Evolutionary conservation across 805 yeast genomes (phyloP), one percentile per base, ranked within the genome.

Genomic region (Saturnispora hagleri): DNA sequence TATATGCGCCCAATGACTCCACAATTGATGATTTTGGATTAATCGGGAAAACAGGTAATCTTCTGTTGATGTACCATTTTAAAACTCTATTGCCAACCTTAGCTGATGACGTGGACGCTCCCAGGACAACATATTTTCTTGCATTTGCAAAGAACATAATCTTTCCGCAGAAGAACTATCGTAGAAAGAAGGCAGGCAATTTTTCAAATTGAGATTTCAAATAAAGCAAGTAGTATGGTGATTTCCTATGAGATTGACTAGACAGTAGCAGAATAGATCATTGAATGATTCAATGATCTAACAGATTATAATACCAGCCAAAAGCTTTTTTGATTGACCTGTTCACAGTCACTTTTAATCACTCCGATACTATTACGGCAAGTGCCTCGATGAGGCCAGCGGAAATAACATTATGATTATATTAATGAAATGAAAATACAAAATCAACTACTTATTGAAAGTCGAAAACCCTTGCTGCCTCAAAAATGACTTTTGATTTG

Each of bases 81-180:
- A 84, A 64, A 28, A 87, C 84, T 63, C 80, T 82, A 69, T 71
- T 76, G 0, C 95, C 95, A 62, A 79, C 86, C 63, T 86, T 87
- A 7, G 68, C 54, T 0, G 82, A 75, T 59, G 81, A 78, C 4
- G 74, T 64, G 3, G 89, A 79, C 0, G 95, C 93, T 0, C 95
- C 95, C 0, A 82, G 74, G 1, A 86, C 89, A 12, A 51, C 38
- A 38, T 60, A 62, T 10, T 38, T 46, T 7, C 56, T 46, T 6
- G 44, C 24, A 4, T n/a, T 26, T 7, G 38, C 48, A 34, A 55
- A 55, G 38, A 55, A 56, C 47, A 46, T 47, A 3, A 5, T 31
- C 12, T 15, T 24, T 36, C 10, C 7, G 27, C 15, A 33, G 38
- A n/a, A 27, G 36, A 47, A 8, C 3, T 31, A 17, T 18, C 10